phyloP scores from a whole-genome alignment of 2,329 filamentous ascomycete species.

The Neurospora sp. region DNA sequence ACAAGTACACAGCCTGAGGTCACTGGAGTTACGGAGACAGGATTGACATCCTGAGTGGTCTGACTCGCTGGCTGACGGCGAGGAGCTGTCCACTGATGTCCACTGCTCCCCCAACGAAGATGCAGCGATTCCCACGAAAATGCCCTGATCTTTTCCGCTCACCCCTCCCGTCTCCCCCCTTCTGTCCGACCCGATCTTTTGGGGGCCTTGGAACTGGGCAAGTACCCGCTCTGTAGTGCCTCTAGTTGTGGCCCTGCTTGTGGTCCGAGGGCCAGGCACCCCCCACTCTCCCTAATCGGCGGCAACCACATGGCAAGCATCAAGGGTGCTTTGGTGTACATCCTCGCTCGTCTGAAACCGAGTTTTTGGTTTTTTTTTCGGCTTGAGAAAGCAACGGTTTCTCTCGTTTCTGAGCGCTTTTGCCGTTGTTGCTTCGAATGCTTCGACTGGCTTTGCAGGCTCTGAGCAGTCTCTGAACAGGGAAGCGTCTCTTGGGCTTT shows the following conservation, averaged over 20 bases:
- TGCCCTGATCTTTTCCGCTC: conserved; percentile 7
- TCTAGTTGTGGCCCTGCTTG: neutral
- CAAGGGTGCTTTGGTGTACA: conserved; percentile 15
- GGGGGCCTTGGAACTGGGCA: conserved; percentile 11
- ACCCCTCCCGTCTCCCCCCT: conserved; percentile 10
- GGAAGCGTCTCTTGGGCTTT: neutral
- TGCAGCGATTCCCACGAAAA: neutral
- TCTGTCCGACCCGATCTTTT: conserved; percentile 10
- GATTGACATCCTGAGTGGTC: conserved; percentile 18
- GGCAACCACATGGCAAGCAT: conserved; percentile 24
- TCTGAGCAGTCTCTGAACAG: neutral
- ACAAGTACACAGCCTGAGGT: conserved; percentile 1
- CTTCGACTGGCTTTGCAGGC: neutral
- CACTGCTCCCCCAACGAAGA: neutral
- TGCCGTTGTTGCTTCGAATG: neutral
- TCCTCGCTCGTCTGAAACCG: neutral
- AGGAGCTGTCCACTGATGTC: conserved; percentile 2
- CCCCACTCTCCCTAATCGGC: conserved; percentile 14
- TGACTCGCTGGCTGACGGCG: conserved; percentile 22
- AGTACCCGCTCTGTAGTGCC: conserved; percentile 1
- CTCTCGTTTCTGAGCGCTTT: neutral
- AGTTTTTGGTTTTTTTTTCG: neutral
- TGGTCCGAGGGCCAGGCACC: conserved; percentile 6
- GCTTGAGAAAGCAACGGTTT: neutral
- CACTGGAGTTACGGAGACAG: conserved; percentile 8